Percentiles rank a stretch among this genome's conserved stretches.
phyloP scores from a whole-genome alignment of 2,329 filamentous ascomycete species.

The Sporothrix variecibatus region DNA sequence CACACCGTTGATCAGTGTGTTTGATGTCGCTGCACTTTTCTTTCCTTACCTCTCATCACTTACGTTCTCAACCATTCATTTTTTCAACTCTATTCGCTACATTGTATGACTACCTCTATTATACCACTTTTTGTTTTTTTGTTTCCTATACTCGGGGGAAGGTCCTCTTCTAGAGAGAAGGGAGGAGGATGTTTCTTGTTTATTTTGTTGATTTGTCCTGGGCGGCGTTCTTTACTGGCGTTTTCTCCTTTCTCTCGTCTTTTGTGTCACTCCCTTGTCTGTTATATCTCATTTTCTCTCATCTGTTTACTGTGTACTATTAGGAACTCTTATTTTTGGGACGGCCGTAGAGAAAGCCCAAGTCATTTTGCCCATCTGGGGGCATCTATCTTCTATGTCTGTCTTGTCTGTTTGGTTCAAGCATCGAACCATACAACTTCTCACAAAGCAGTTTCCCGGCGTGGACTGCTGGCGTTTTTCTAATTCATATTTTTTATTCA shows the following conservation, averaged over 20 bases:
- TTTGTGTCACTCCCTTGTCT: background rate
- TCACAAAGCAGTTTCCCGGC: constrained; percentile 9
- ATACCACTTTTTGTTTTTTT: constrained; percentile 23
- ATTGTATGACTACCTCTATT: constrained; percentile 25
- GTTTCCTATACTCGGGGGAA: background rate
- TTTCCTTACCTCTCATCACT: background rate
- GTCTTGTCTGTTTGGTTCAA: background rate
- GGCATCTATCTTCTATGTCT: background rate
- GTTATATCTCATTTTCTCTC: background rate
- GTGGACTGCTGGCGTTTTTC: constrained; percentile 18
- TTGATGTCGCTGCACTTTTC: background rate
- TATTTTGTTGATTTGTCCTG: background rate
- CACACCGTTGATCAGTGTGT: constrained; percentile 5
- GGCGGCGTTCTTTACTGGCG: background rate
- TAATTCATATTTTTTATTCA: background rate
- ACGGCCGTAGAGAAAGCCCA: background rate
- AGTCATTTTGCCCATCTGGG: background rate
- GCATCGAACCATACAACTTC: background rate
- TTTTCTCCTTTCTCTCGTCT: background rate
- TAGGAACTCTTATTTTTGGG: background rate
- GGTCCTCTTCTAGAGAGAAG: background rate
- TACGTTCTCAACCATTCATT: background rate
- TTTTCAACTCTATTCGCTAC: background rate
- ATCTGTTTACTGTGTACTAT: constrained; percentile 5
- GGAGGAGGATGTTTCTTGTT: background rate